Evolutionary conservation across 768 basidiomycete genomes (phyloP), one percentile per base, ranked within the genome.

Genomic region (Postia placenta): DNA sequence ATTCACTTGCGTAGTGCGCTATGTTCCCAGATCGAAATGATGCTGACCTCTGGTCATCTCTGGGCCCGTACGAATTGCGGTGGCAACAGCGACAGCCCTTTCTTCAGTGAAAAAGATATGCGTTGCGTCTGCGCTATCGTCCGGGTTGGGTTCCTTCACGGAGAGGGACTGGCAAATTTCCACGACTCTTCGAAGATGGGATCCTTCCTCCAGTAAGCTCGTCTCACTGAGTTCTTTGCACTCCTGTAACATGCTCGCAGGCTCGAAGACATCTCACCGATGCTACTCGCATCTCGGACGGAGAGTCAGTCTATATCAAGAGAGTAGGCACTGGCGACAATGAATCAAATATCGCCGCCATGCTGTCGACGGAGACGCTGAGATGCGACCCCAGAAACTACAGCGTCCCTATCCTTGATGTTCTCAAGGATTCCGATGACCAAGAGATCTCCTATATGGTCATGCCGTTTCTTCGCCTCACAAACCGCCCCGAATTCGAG

Each of bases 81-180:
- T 46, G 45, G 45, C n/a, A 22, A 22, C 30, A 46, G 11, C 45
- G 45, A 2, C 50, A 55, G 17, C 38, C 35, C 3, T 47, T 47
- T 22, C 35, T 52, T 5, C 37, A 44, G 23, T 39, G 38, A 2
- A 33, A 51, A 5, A 58, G 65, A 0, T 65, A 62, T n/a, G 27
- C 49, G 0, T 56, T 69, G 17, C 57, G n/a, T n/a, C n/a, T n/a
- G n/a, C n/a, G n/a, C n/a, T n/a, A n/a, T n/a, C n/a, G n/a, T n/a
- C n/a, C n/a, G n/a, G n/a, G 62, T 6, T 69, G 66, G 67, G 25
- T 57, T 7, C 59, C 67, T 6, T 68, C 64, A 0, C 69, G 68
- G 67, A 46, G 27, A 33, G 25, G 2, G 44, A 11, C 45, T 42
- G 11, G 25, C 20, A 3, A 24, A 47, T 14, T 46, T 24, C 28